Conservation (phyloP, 192 early-diverging fungal genomes). For the Entomortierella chlamydospora region DNA sequence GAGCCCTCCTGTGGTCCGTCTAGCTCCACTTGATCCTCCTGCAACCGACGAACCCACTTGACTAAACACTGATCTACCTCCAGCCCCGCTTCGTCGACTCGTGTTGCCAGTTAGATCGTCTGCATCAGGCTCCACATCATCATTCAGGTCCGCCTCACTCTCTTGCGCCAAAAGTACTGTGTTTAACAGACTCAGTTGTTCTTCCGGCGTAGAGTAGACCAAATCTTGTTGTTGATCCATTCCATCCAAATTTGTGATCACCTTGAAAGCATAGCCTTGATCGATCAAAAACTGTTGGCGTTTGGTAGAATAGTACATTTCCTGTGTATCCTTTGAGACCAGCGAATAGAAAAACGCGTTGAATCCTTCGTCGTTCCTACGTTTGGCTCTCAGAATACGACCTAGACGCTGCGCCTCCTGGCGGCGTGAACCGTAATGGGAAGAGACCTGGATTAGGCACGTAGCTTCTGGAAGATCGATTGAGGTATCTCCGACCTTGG, state of each 20-base stretch:
- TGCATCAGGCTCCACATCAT: constrained; percentile 72
- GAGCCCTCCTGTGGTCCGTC: constrained; percentile 71
- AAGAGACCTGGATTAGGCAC: constrained; percentile 98
- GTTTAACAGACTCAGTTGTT: constrained; percentile 88
- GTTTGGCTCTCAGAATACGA: constrained; percentile 94
- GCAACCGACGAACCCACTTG: constrained; percentile 55
- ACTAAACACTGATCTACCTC: constrained; percentile 56
- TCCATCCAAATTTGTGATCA: constrained; percentile 96
- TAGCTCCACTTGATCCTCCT: constrained; percentile 55
- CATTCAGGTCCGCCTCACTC: constrained; percentile 64
- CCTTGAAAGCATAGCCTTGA: constrained; percentile 99
- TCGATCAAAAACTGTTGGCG: constrained; percentile 99
- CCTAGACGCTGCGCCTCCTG: constrained; percentile 99
- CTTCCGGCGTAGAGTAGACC: constrained; percentile 76
- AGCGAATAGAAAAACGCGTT: constrained; percentile 99
- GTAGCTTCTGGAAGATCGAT: constrained; percentile 99
- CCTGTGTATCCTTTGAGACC: constrained; percentile 98
- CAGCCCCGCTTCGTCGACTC: constrained; percentile 50
- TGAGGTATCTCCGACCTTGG: constrained; percentile 98
- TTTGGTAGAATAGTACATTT: constrained; percentile 98
- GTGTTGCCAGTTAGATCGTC: constrained; percentile 65
- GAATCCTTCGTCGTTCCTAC: constrained; percentile 91
- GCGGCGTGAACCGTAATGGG: constrained; percentile 96
- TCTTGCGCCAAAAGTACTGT: constrained; percentile 84
- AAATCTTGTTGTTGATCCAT: constrained; percentile 84